Conservation (phyloP, 805 yeast species). For the Pichia cabralensis region DNA sequence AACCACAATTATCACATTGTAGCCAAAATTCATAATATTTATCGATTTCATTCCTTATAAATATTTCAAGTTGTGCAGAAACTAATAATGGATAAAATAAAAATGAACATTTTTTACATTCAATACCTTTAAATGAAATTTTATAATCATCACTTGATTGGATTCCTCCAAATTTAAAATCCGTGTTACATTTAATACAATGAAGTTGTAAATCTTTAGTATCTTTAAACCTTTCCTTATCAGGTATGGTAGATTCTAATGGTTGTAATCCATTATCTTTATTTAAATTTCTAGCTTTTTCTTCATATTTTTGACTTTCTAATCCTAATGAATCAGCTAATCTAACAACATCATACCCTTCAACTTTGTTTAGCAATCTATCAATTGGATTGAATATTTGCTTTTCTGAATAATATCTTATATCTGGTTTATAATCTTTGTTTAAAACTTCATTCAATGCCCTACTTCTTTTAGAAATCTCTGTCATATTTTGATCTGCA, state of each 20-base stretch:
- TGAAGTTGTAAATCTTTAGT: constrained; percentile 43
- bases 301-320: constrained; percentile 54
- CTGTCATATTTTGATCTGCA: constrained; percentile 17
- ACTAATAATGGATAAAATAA: constrained; percentile 44
- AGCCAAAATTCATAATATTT: constrained; percentile 82
- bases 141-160: constrained; percentile 50
- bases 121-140: constrained; percentile 59
- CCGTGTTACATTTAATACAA: constrained; percentile 50
- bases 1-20: constrained; percentile 81
- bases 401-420: constrained; percentile 70
- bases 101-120: constrained; percentile 53
- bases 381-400: constrained; percentile 89
- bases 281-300: constrained; percentile 32
- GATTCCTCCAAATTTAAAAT: constrained; percentile 68
- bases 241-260: constrained; percentile 71
- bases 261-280: constrained; percentile 44
- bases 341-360: constrained; percentile 74
- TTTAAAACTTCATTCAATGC: constrained; percentile 64
- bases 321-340: constrained; percentile 72
- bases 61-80: constrained; percentile 64
- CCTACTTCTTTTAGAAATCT: constrained; percentile 75
- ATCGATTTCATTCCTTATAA: constrained; percentile 60
- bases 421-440: constrained; percentile 57
- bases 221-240: constrained; percentile 70
- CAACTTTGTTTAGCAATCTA: constrained; percentile 74